These are phyloP conservation scores for Lentinula lateritia DNA, from an alignment of 768 basidiomycete genomes.

Conservation along the genomic window DNA sequence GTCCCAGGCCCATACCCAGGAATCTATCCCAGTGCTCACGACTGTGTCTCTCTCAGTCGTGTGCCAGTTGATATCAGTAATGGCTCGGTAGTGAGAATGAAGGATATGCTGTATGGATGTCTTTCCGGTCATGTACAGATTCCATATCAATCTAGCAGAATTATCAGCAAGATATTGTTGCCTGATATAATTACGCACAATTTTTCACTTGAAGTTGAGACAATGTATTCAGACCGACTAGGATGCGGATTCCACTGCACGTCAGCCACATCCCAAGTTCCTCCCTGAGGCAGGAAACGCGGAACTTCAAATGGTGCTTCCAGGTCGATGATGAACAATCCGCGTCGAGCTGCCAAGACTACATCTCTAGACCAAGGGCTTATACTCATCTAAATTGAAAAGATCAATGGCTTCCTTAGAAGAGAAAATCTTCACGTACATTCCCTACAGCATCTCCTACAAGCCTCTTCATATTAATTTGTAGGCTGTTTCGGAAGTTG, in stretches of 20 bases:
- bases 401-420: too few relatives aligned
- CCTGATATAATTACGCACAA: slow-evolving; percentile 42
- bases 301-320: slow-evolving; percentile 83
- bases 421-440: slow-evolving; percentile 35
- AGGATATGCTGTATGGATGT: slow-evolving; percentile 82
- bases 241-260: slow-evolving; percentile 91
- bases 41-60: slow-evolving; percentile 79
- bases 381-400: slow-evolving; percentile 73
- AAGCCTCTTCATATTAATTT: slow-evolving; percentile 76
- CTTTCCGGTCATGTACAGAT: slow-evolving; percentile 67
- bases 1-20: slow-evolving; percentile 96
- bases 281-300: slow-evolving; percentile 92
- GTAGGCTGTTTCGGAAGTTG: slow-evolving; percentile 52
- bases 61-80: slow-evolving; percentile 99
- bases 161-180: not conserved
- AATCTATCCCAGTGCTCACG: slow-evolving; percentile 88
- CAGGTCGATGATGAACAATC: slow-evolving; percentile 93
- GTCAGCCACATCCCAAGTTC: slow-evolving; percentile 93
- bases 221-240: slow-evolving; percentile 70
- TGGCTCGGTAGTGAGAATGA: slow-evolving; percentile 87
- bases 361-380: slow-evolving; percentile 85
- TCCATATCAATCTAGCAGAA: slow-evolving; percentile 79
- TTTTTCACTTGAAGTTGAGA: slow-evolving; percentile 86
- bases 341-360: slow-evolving; percentile 85
- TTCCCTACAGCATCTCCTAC: slow-evolving; percentile 83